Evolutionary conservation across 2,329 filamentous ascomycete species (phyloP), one percentile per base, ranked within the genome.

Genomic region (Aspergillus intermedius): DNA sequence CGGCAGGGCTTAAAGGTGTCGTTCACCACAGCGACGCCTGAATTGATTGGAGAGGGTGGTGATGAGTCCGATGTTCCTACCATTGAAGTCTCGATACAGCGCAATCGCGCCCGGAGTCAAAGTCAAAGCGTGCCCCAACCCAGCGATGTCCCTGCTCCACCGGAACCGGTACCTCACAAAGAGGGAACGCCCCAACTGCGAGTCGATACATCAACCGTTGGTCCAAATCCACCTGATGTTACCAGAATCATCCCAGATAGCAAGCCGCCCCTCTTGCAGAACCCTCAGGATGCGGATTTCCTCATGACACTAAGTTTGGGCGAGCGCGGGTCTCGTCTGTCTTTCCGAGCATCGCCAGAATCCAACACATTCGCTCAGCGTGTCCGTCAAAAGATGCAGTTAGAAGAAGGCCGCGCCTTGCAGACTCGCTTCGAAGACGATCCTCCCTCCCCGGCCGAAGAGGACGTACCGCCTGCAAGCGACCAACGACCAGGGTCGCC

Each of bases 31-130:
- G 78, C 77, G 8, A 76, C 78, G 47, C 90, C 91, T 5, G 86
- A 89, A 42, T 70, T 95, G 53, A 96, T 97, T 61, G 91, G 91
- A 42, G 85, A 91, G 67, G 91, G 91, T 49, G 91, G 91, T 30
- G 91, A 96, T 61, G 90, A 95, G 66, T 85, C 86, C 47, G 83
- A 87, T 47, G 73, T 79, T 7, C 87, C 87, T 1, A 80, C 83
- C 1, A 74, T 82, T 17, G 86, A 93, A 62, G 84, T 95, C 47
- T 83, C 82, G 4, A 77, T 74, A 63, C 74, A 51, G 62, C 64
- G 57, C 63, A 63, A 54, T 46, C 57, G 51, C 23, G 49, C 52
- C 22, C 55, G 54, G 15, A 57, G 49, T 34, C 48, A 52, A 34
- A 60, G 66, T 17, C 67, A 62, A 17, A 65, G 60, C 28, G 42